A percentile compares a stretch with the other conserved stretches of the same genome.
phyloP scores from a whole-genome alignment of 139 green algal genomes.

The Ettlia oleoabundans region DNA sequence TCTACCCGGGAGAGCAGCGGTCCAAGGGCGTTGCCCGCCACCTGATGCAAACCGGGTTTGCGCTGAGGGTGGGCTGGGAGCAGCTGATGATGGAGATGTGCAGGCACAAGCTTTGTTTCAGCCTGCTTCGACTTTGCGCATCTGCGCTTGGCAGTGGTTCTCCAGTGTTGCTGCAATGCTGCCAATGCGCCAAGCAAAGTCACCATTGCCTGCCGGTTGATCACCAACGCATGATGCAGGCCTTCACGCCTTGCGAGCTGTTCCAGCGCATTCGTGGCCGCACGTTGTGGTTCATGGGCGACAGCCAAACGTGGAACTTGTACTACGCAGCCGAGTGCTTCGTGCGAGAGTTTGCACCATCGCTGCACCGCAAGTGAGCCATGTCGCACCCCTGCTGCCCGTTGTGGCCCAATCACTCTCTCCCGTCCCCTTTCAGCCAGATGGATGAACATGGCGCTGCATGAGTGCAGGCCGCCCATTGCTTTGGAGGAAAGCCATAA shows the following conservation, averaged over 20 bases:
- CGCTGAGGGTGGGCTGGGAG: neutral
- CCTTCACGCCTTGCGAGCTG: constrained; percentile 48
- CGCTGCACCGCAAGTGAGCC: neutral
- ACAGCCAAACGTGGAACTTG: constrained; percentile 43
- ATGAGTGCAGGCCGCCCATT: neutral
- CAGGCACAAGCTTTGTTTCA: neutral
- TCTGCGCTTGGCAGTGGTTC: neutral
- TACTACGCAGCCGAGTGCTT: constrained; percentile 38
- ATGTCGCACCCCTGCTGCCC: no score
- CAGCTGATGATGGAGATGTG: neutral
- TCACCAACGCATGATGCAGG: neutral
- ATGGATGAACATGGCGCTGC: neutral
- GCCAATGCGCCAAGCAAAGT: no score
- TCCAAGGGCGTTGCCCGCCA: neutral
- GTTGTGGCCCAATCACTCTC: no score
- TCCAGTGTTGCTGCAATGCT: no score
- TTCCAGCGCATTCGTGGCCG: constrained; percentile 44
- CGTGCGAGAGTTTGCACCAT: constrained; percentile 9
- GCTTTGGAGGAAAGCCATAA: neutral
- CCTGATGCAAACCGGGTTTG: neutral
- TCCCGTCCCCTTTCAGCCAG: no score
- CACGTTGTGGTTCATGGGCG: constrained; percentile 48
- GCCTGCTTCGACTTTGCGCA: no score
- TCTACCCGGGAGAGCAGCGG: constrained; percentile 14
- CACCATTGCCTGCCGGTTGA: no score